Percentiles rank a stretch among this genome's conserved stretches.
Conservation (phyloP, 805 yeast genomes). For the Lachancea fermentati region DNA sequence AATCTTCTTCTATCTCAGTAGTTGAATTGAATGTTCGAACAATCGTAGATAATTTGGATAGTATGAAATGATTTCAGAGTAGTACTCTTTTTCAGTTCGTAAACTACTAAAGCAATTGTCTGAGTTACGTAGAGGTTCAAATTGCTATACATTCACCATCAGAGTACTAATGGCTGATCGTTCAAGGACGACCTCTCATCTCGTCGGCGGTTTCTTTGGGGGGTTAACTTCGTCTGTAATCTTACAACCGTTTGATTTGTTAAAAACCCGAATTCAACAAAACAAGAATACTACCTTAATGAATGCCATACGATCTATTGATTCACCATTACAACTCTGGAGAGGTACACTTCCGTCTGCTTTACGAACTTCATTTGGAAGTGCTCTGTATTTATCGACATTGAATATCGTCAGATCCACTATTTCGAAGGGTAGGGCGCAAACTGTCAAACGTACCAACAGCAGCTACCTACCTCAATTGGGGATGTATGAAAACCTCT, state of each 20-base stretch:
- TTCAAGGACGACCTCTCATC: constrained; percentile 39
- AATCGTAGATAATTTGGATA: constrained; percentile 2
- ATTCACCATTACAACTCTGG: constrained; percentile 56
- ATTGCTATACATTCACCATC: too few species aligned
- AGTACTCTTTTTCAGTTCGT: not conserved
- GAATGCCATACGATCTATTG: constrained; percentile 37
- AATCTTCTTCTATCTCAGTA: not conserved
- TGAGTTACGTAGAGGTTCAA: too few species aligned
- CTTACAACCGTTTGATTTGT: constrained; percentile 82
- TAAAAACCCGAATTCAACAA: constrained; percentile 85
- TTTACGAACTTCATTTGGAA: constrained; percentile 82
- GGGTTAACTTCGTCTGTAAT: constrained; percentile 77
- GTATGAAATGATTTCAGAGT: constrained; percentile 6
- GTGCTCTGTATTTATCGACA: constrained; percentile 76
- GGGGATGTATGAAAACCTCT: constrained; percentile 59
- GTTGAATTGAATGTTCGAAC: constrained; percentile 4
- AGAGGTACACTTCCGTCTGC: constrained; percentile 92
- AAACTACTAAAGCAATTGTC: too few species aligned
- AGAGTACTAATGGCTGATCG: constrained; percentile 7
- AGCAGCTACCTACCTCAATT: constrained; percentile 58
- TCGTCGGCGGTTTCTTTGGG: constrained; percentile 76
- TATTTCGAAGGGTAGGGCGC: constrained; percentile 34
- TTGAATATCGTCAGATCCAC: constrained; percentile 56
- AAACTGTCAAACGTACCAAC: not conserved
- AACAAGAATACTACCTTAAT: constrained; percentile 28